A percentile compares a stretch with the other conserved stretches of the same genome.
Evolutionary conservation across 768 basidiomycete species (phyloP).

Genomic region (Boletus rufocinnamomeus): DNA sequence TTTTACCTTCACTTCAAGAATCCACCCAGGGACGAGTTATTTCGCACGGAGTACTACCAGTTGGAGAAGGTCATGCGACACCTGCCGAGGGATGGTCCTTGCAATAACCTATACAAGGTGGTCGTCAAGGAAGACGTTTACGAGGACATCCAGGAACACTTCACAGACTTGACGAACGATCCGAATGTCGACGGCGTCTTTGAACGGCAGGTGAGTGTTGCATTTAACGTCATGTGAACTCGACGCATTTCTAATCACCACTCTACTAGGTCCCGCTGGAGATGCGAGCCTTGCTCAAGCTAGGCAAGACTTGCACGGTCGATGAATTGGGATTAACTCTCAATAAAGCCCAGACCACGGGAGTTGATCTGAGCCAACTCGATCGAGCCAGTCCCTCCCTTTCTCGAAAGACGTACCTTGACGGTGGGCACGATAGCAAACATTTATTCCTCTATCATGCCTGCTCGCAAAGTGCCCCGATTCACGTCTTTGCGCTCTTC

Average conservation of each 20-base stretch:
- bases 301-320: conserved; percentile 81
- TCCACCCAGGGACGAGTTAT: conserved; percentile 62
- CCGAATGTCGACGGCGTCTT: conserved; percentile 95
- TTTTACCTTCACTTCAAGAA: conserved; percentile 92
- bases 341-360: conserved; percentile 77
- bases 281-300: conserved; percentile 74
- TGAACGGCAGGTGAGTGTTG: conserved; percentile 74
- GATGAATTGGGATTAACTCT: conserved; percentile 70
- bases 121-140: conserved; percentile 83
- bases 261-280: conserved; percentile 71
- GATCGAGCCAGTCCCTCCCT: conserved; percentile 60
- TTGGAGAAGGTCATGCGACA: conserved; percentile 73
- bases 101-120: conserved; percentile 80
- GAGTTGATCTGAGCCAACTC: conserved; percentile 83
- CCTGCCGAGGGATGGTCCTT: conserved; percentile 77
- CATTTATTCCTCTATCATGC: conserved; percentile 91
- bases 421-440: conserved; percentile 66
- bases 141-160: conserved; percentile 84
- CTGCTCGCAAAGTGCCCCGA: conserved; percentile 63
- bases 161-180: conserved; percentile 89
- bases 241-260: not conserved
- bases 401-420: conserved; percentile 69
- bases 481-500: conserved; percentile 91
- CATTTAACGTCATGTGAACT: not conserved
- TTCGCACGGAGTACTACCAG: conserved; percentile 68